Conservation (phyloP, 2,329 filamentous ascomycete species). For the Pseudogymnoascus sp. region DNA sequence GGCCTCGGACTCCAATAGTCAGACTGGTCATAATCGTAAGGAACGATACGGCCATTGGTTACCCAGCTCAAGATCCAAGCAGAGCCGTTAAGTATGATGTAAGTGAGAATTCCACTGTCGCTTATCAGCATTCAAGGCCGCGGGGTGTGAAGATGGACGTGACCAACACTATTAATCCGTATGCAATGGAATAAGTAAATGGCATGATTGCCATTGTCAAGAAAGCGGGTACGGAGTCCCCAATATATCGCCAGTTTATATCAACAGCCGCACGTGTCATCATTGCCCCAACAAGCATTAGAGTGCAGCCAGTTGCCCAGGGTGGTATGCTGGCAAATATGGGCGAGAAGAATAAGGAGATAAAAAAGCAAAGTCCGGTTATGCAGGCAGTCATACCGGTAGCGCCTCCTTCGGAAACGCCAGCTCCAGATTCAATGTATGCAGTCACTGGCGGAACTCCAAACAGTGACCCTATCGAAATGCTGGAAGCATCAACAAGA, state of each 20-base stretch:
- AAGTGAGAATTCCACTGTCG: constrained; percentile 59
- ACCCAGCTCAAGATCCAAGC: constrained; percentile 62
- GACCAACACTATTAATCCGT: constrained; percentile 61
- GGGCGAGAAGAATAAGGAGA: constrained; percentile 81
- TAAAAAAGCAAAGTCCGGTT: constrained; percentile 76
- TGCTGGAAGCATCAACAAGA: constrained; percentile 70
- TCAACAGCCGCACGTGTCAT: constrained; percentile 73
- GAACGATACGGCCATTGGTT: constrained; percentile 63
- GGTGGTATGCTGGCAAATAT: constrained; percentile 86
- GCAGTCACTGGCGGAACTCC: constrained; percentile 77
- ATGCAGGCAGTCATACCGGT: constrained; percentile 78
- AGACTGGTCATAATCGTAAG: constrained; percentile 67
- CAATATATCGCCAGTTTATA: constrained; percentile 84
- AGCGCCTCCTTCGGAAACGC: constrained; percentile 79
- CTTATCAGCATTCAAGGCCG: neutral
- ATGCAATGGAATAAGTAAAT: constrained; percentile 82
- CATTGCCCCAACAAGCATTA: constrained; percentile 77
- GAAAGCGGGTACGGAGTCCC: constrained; percentile 78
- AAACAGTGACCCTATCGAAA: constrained; percentile 72
- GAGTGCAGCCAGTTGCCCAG: constrained; percentile 81
- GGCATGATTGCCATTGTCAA: constrained; percentile 80
- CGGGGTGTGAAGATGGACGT: neutral
- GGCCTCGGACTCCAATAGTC: constrained; percentile 76
- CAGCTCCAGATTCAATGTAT: constrained; percentile 83
- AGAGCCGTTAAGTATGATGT: constrained; percentile 65